A percentile compares a stretch with the other conserved stretches of the same genome.
These are phyloP conservation scores for Ustulina deusta DNA, from an alignment of 2,329 filamentous ascomycete genomes.

Conservation along the genomic window DNA sequence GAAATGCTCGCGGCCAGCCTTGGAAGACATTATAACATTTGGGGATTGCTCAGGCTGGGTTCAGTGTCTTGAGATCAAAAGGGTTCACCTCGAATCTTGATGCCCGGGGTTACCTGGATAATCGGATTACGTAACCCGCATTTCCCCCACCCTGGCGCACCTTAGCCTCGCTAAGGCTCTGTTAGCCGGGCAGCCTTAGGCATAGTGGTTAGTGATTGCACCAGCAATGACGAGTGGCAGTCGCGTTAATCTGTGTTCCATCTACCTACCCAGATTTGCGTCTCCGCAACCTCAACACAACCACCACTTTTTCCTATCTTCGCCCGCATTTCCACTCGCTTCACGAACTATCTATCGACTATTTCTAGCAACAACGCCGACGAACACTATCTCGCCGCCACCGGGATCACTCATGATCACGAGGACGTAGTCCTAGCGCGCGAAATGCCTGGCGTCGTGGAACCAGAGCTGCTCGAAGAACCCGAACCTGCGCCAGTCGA, in stretches of 20 bases:
- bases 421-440: conserved; percentile 37
- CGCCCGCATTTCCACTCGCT: conserved; percentile 6
- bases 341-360: not conserved
- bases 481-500: conserved; percentile 47
- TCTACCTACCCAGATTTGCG: not conserved
- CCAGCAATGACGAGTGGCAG: conserved; percentile 27
- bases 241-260: conserved; percentile 13
- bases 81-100: conserved; percentile 1
- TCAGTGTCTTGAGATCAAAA: too few relatives aligned
- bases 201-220: not conserved
- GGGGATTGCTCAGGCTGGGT: too few relatives aligned
- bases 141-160: not conserved
- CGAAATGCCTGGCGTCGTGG: conserved; percentile 51
- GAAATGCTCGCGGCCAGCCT: too few relatives aligned
- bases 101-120: not conserved
- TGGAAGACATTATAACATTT: too few relatives aligned
- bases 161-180: not conserved
- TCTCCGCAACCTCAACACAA: conserved; percentile 8
- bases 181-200: not conserved
- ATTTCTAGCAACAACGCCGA: not conserved
- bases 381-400: not conserved
- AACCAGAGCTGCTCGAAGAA: conserved; percentile 46
- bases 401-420: conserved; percentile 40
- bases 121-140: not conserved
- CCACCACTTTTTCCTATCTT: conserved; percentile 9